Evolutionary conservation across 2,329 filamentous ascomycete species (phyloP).

Genomic region (Aspergillus pseudotamarii): DNA sequence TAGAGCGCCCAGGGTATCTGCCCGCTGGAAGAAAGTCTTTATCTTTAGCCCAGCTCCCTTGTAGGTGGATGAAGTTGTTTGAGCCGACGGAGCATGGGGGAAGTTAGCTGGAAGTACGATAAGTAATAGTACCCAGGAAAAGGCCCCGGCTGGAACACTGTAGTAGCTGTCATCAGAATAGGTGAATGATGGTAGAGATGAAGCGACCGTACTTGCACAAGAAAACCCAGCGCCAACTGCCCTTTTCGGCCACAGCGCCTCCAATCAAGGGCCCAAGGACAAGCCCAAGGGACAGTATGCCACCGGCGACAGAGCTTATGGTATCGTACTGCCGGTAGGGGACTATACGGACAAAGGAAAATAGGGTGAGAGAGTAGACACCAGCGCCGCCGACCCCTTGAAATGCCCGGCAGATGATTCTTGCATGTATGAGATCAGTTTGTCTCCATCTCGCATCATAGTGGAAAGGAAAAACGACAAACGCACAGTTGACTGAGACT

Average conservation of each 20-base stretch:
- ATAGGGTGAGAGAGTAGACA: conserved; percentile 62
- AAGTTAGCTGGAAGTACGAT: conserved; percentile 17
- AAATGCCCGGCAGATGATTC: conserved; percentile 52
- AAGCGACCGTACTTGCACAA: conserved; percentile 58
- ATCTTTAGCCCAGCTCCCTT: not conserved
- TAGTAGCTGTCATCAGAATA: conserved; percentile 5
- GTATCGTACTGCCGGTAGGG: conserved; percentile 56
- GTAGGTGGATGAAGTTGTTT: not conserved
- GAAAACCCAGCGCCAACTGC: conserved; percentile 63
- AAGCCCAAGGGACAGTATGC: conserved; percentile 51
- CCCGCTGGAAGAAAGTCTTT: not conserved
- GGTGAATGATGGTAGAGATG: not conserved
- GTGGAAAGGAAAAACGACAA: not conserved
- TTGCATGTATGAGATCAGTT: conserved; percentile 26
- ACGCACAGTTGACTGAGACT: conserved; percentile 37
- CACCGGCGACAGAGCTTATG: conserved; percentile 58
- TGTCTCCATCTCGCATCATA: not conserved
- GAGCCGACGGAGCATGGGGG: not conserved
- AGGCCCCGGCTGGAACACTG: conserved; percentile 19
- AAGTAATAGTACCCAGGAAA: conserved; percentile 12
- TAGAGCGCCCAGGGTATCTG: conserved; percentile 57
- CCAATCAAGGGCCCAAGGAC: conserved; percentile 62
- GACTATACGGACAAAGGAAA: conserved; percentile 59
- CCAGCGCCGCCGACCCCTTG: conserved; percentile 60
- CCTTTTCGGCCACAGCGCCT: conserved; percentile 57